Base-by-base conservation (phyloP, 2,329 filamentous ascomycete species). In the Truncatella angustata region DNA sequence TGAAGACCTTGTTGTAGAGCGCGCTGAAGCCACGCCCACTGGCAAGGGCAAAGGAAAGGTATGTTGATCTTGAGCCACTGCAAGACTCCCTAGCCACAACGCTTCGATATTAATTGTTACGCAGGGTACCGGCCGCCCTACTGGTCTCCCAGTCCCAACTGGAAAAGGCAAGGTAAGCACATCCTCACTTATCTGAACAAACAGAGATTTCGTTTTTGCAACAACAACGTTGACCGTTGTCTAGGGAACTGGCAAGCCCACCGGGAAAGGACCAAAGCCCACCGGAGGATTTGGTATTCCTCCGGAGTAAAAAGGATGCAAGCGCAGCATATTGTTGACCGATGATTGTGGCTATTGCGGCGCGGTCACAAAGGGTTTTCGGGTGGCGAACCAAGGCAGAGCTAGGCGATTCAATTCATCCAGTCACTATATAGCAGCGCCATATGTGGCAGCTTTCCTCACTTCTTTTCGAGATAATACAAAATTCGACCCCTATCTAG, bases 21-120 rank as follows among this genome's bases (percentile, higher is more conserved):
- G n/a, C n/a, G 20, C 35, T n/a, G 35, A 18, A 11, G 11, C 35
- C 37, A 40, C 20, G 37, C 37, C 37, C 9, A 40, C 37, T 11
- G 37, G 37, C 37, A 40, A 40, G 37, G 37, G 37, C 37, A 40
- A 40, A n/a, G n/a, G n/a, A n/a, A n/a, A n/a, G n/a, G n/a, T n/a
- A n/a, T n/a, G n/a, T n/a, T n/a, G n/a, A n/a, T n/a, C n/a, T n/a
- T n/a, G n/a, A n/a, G n/a, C n/a, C n/a, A n/a, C n/a, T n/a, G n/a
- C n/a, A n/a, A n/a, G n/a, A n/a, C n/a, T n/a, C n/a, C n/a, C n/a
- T n/a, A n/a, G n/a, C n/a, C n/a, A n/a, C n/a, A n/a, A n/a, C n/a
- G n/a, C n/a, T n/a, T n/a, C n/a, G n/a, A n/a, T n/a, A n/a, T n/a
- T n/a, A n/a, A n/a, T n/a, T n/a, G n/a, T n/a, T n/a, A n/a, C n/a